Base-by-base conservation (phyloP, 1,284 basidiomycete genomes). In the Naganishia liquefaciens region DNA sequence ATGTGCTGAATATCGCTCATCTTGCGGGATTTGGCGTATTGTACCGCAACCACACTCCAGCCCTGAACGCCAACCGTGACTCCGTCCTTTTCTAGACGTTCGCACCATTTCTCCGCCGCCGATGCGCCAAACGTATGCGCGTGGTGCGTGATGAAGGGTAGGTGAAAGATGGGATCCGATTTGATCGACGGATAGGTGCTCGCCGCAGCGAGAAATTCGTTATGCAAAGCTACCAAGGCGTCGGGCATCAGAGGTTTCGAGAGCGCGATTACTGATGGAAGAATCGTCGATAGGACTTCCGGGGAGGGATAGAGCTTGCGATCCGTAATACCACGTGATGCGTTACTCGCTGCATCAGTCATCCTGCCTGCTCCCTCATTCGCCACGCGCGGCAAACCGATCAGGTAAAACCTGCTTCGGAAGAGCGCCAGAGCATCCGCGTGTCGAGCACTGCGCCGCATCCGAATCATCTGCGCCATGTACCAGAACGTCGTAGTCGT, bases 401-500 rank as follows among this genome's bases (percentile, higher is more conserved):
- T 21, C 19, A 33, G 37, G 42, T 57, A 55, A 50, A 52, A 65
- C 42, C 27, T 43, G 17, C 37, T 23, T 30, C 30, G 43, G 30
- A 60, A 65, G 11, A 53, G 13, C 25, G 30, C 50, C 27, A 60
- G 15, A 9, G 50, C 55, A 44, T 60, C 63, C 3, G 30, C 63
- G 15, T 51, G 44, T 30, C 55, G 27, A 3, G 23, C 43, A 37
- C 54, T 25, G 10, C 37, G 7, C 11, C 54, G 23, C 27, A 44
- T 28, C 49, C 39, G 39, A 30, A 52, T 21, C 2, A 65, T 37
- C 33, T 61, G 49, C 6, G 55, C 63, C 57, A 65, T 44, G 42
- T 43, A 53, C 63, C 63, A 65, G 37, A 53, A 58, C 50, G 28
- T 28, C 27, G 43, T 23, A 2, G 54, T 58, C 33, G 63, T 60